Base-by-base conservation (phyloP, 768 basidiomycete genomes). In the Trametes gibbosa region DNA sequence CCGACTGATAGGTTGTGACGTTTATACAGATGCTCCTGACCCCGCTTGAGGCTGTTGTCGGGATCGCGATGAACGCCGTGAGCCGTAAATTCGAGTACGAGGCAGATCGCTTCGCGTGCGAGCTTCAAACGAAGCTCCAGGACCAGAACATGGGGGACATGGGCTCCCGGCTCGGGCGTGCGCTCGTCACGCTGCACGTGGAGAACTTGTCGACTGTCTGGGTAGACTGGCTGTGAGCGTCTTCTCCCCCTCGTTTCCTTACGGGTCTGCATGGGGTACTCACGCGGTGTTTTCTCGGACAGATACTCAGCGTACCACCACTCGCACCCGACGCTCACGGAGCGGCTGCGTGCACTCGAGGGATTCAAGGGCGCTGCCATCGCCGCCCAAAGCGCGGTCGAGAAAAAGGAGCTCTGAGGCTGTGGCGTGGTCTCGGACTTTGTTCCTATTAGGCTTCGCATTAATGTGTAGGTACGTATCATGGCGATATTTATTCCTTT, bases 231-330 rank as follows among this genome's bases (percentile, higher is more conserved):
- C 73, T 94, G 85, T 93, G 64, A 69, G 89, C 78, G 34, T 54
- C 51, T 41, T 59, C 56, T 48, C 60, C 50, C 19, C 39, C 13
- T n/a, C 3, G 48, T 13, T 19, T 34, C n/a, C n/a, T n/a, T n/a
- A n/a, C n/a, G n/a, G n/a, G n/a, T n/a, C n/a, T n/a, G n/a, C 17
- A 50, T n/a, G 27, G 29, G 19, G 19, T 16, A 41, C 58, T 23
- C 25, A 49, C 63, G 46, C 43, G 51, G 39, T 39, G 5, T 62
- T 5, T 32, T 4, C 29, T 4, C 29, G 29, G 10, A 32, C 10
- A 90, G 89, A 58, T 97, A 96, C 76, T 97, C 94, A 50, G 91
- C 92, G 21, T 97, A 93, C 66, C 93, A 97, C 72, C 93, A 98
- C 73, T 95, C 91, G 47, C 96, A 99, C 73, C 96, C 96, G 5